These are phyloP conservation scores for Aphanocladium album DNA, from an alignment of 2,329 filamentous ascomycete genomes.

Conservation along the genomic window DNA sequence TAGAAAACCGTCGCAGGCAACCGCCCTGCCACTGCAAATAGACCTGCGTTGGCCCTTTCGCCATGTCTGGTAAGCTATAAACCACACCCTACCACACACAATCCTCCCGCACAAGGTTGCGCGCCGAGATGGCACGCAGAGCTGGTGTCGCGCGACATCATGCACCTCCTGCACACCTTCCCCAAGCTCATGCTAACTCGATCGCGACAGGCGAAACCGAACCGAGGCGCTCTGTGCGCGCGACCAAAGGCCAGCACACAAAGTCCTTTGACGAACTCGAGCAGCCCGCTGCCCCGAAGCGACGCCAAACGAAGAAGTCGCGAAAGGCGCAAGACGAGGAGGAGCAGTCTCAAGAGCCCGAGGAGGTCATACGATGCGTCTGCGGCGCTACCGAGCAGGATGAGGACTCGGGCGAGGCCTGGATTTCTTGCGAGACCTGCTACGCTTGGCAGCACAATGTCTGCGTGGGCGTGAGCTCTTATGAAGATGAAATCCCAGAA, in stretches of 20 bases:
- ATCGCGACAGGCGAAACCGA: conserved; percentile 50
- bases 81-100: background rate
- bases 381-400: conserved; percentile 84
- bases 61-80: conserved; percentile 15
- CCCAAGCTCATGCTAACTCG: conserved; percentile 13
- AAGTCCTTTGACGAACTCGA: conserved; percentile 80
- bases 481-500: conserved; percentile 71
- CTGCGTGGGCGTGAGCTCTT: conserved; percentile 80
- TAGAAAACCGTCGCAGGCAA: conserved; percentile 8
- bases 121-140: background rate
- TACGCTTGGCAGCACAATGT: conserved; percentile 96
- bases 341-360: conserved; percentile 33
- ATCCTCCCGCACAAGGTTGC: background rate
- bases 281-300: conserved; percentile 48
- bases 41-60: background rate
- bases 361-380: conserved; percentile 84
- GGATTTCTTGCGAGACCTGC: conserved; percentile 94
- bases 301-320: conserved; percentile 42
- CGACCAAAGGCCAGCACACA: conserved; percentile 92
- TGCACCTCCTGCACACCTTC: conserved; percentile 18
- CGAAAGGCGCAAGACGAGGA: conserved; percentile 58
- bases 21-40: background rate
- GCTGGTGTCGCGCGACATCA: conserved; percentile 9
- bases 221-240: conserved; percentile 87
- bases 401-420: conserved; percentile 80